Percentiles rank a stretch among this genome's conserved stretches.
phyloP scores from a whole-genome alignment of 2,329 filamentous ascomycete species.

The Cladosporium sp. region DNA sequence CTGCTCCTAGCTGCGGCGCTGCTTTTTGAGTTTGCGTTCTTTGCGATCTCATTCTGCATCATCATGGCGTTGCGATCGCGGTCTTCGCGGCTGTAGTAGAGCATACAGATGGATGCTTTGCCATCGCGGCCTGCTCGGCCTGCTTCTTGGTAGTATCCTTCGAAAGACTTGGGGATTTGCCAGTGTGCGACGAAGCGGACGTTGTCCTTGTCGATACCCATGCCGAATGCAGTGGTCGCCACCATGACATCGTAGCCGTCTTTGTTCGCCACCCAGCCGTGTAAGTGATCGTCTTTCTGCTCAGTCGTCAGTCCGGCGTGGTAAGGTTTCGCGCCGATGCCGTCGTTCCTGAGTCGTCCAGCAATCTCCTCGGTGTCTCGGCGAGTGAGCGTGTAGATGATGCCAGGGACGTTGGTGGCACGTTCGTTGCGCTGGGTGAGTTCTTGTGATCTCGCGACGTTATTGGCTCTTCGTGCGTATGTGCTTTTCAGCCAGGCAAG shows the following conservation, averaged over 20 bases:
- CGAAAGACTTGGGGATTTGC: slow-evolving; percentile 90
- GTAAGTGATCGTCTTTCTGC: slow-evolving; percentile 69
- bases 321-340: slow-evolving; percentile 72
- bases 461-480: slow-evolving; percentile 65
- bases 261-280: slow-evolving; percentile 70
- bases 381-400: slow-evolving; percentile 76
- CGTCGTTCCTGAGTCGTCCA: slow-evolving; percentile 63
- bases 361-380: slow-evolving; percentile 74
- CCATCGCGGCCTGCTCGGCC: slow-evolving; percentile 88
- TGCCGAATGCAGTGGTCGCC: slow-evolving; percentile 92
- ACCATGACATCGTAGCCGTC: slow-evolving; percentile 87
- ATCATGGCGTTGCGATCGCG: slow-evolving; percentile 68
- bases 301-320: slow-evolving; percentile 67
- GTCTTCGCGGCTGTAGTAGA: slow-evolving; percentile 90
- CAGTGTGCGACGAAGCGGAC: slow-evolving; percentile 95
- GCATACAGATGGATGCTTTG: slow-evolving; percentile 79
- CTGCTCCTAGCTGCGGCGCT: slow-evolving; percentile 49
- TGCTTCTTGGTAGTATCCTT: slow-evolving; percentile 95
- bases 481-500: slow-evolving; percentile 73
- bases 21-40: slow-evolving; percentile 34
- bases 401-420: slow-evolving; percentile 67
- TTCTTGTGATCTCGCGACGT: slow-evolving; percentile 58
- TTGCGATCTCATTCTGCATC: slow-evolving; percentile 47
- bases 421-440: slow-evolving; percentile 54
- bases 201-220: slow-evolving; percentile 96